Evolutionary conservation across 2,329 filamentous ascomycete genomes (phyloP).

Genomic region (Aureobasidium melanogenum): DNA sequence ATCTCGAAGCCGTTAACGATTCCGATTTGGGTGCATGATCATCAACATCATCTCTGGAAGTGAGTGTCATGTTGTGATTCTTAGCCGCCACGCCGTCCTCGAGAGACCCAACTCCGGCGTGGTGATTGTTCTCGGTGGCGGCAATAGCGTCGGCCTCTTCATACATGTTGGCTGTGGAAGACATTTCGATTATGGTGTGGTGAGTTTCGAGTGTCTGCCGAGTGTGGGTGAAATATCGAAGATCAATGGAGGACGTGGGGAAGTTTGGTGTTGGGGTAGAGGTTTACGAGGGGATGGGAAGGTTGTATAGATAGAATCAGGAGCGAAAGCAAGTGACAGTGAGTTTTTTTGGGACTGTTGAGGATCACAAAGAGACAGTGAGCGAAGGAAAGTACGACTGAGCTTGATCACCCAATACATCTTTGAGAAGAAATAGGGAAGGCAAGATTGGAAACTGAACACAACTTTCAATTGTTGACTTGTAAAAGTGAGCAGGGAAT

Average conservation of each 20-base stretch:
- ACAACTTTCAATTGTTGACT: too few species aligned
- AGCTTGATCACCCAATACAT: too few species aligned
- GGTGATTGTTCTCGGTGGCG: not conserved
- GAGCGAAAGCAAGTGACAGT: not conserved
- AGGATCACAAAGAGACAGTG: not conserved
- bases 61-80: not conserved
- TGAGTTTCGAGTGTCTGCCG: not conserved
- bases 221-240: not conserved
- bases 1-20: not conserved
- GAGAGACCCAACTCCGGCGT: not conserved
- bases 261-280: not conserved
- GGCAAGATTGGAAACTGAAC: not conserved
- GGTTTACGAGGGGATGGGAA: not conserved
- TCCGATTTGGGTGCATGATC: not conserved
- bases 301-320: not conserved
- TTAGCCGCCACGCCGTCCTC: not conserved
- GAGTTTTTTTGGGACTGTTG: not conserved
- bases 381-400: not conserved
- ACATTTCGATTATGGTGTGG: not conserved
- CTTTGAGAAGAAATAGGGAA: not conserved
- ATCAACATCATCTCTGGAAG: not conserved
- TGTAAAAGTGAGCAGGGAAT: too few species aligned
- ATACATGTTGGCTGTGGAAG: not conserved
- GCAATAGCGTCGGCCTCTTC: not conserved
- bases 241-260: not conserved